Conservation (phyloP, 495 filamentous ascomycete species). For the Saxispiralis lemnorum region DNA sequence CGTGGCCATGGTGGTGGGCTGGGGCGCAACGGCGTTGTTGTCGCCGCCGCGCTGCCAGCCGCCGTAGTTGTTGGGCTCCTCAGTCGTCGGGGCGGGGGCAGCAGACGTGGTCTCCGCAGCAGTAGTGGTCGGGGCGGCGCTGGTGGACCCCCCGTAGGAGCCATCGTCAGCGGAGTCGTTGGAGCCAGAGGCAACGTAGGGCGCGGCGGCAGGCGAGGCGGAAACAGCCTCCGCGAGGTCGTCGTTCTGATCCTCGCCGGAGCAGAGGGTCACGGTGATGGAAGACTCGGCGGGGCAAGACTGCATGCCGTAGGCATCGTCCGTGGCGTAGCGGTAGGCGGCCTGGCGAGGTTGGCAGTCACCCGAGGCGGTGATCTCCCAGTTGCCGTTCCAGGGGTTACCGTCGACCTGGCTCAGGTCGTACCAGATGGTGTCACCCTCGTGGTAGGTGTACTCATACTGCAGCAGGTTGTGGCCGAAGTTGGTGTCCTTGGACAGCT, state of each 20-base stretch:
- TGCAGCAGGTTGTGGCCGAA: conserved; percentile 13
- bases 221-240: neutral
- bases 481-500: conserved; percentile 10
- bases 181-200: neutral
- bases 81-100: neutral
- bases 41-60: neutral
- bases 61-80: neutral
- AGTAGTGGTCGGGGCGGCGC: neutral
- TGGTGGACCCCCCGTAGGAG: neutral
- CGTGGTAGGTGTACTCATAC: conserved; percentile 18
- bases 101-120: neutral
- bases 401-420: conserved; percentile 18
- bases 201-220: neutral
- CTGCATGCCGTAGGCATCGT: conserved; percentile 20
- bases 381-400: conserved; percentile 17
- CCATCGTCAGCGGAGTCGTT: neutral
- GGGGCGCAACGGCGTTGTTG: neutral
- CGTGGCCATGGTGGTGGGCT: neutral
- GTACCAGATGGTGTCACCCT: conserved; percentile 18
- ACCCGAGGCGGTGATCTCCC: conserved; percentile 12
- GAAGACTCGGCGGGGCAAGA: conserved; percentile 11
- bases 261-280: conserved; percentile 19
- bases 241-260: conserved; percentile 7
- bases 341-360: conserved; percentile 13
- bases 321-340: conserved; percentile 18